Base-by-base conservation (phyloP, 768 basidiomycete species). In the Pleurotus pulmonarius region DNA sequence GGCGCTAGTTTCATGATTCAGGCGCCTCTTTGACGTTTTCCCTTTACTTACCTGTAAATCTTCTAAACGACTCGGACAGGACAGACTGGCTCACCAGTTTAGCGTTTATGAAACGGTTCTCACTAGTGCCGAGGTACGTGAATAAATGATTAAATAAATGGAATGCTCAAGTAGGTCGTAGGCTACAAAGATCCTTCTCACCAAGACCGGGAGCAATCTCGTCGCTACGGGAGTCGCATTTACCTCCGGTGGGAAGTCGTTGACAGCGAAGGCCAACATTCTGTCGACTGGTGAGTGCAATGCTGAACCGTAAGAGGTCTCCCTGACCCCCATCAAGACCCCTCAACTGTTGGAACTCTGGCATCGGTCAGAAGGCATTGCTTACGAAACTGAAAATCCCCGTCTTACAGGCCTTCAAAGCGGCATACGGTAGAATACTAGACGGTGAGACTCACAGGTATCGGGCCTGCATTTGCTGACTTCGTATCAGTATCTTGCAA, bases 321-420 rank as follows among this genome's bases (percentile, higher is more conserved):
- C 29, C 37, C 41, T 12, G 16, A 16, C n/a, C 29, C 29, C 29
- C 13, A 60, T 64, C 51, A 62, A 64, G 46, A 60, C 61, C 22
- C 64, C 64, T 41, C 64, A 61, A 20, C 71, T 86, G 24, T 72
- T 87, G 3, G 81, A 86, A 61, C 73, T 85, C 76, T 6, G 77
- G 77, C 1, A 72, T 79, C 20, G 77, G 78, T 11, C 61, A 66
- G 18, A 55, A 58, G 43, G 54, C 55, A 1, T 47, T 72, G 5
- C 65, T 80, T 0, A 56, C 61, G 37, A 39, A 64, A 16, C 57
- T 61, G 34, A 67, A 64, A 1, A 59, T 79, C 29, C 16, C 63
- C 20, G 61, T 63, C 2, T n/a, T 67, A 3, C 64, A 75, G 2
- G 65, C 76, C 56, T 65, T 79, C 20, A 29, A 29, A 29, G 8